A percentile compares a stretch with the other conserved stretches of the same genome.
These are phyloP conservation scores for Microcyclospora tardicrescens DNA, from an alignment of 2,329 filamentous ascomycete genomes.

Conservation along the genomic window DNA sequence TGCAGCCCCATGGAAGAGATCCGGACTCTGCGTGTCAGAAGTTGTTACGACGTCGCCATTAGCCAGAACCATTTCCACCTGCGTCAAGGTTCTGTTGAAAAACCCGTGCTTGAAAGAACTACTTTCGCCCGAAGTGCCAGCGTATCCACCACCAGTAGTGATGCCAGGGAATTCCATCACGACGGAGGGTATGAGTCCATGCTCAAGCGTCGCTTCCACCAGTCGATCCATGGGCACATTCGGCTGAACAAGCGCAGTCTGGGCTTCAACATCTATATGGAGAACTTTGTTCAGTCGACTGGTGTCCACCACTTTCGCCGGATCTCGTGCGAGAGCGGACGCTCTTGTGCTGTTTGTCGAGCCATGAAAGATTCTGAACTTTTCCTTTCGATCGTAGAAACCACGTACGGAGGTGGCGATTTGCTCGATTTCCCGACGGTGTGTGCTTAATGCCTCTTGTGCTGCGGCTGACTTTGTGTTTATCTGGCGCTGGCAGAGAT, in stretches of 20 bases:
- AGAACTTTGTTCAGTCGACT: slow-evolving; percentile 51
- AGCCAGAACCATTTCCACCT: slow-evolving; percentile 52
- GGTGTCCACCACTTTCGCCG: slow-evolving; percentile 47
- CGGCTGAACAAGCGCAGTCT: slow-evolving; percentile 53
- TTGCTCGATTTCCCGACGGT: slow-evolving; percentile 22
- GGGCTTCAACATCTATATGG: slow-evolving; percentile 39
- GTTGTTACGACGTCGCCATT: slow-evolving; percentile 45
- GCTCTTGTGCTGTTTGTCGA: slow-evolving; percentile 61
- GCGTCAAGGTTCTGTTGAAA: slow-evolving; percentile 49
- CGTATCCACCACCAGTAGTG: slow-evolving; percentile 55
- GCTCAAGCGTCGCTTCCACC: slow-evolving; percentile 43
- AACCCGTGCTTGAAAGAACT: slow-evolving; percentile 56
- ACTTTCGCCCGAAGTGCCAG: slow-evolving; percentile 55
- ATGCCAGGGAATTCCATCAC: slow-evolving; percentile 65
- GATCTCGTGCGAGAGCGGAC: slow-evolving; percentile 17
- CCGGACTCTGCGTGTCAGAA: slow-evolving; percentile 41
- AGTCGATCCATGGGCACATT: slow-evolving; percentile 57
- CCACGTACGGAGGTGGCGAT: slow-evolving; percentile 27
- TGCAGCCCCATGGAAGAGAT: slow-evolving; percentile 52
- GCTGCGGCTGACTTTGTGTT: no score
- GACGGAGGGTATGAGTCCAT: slow-evolving; percentile 49
- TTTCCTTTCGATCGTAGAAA: slow-evolving; percentile 38
- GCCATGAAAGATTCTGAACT: slow-evolving; percentile 66
- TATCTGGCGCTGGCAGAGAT: no score
- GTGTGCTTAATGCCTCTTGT: slow-evolving; percentile 7